Conservation (phyloP, 2,329 filamentous ascomycete species). For the Lasiodiplodia gonubiensis region DNA sequence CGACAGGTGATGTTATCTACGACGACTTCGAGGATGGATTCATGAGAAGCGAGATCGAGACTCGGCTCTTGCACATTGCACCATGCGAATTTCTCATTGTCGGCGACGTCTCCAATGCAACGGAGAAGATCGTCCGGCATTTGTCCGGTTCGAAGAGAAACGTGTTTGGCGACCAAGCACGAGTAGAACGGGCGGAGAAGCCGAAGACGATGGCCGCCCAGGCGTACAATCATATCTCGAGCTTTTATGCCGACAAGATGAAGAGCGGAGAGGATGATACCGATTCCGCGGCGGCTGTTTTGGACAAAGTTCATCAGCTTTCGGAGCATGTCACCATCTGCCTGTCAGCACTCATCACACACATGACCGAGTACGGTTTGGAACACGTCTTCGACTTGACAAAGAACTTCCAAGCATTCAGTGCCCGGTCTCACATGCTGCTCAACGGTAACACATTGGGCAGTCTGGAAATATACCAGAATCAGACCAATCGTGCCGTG, state of each 20-base stretch:
- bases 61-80: constrained; percentile 89
- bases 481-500: constrained; percentile 83
- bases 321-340: constrained; percentile 88
- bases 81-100: constrained; percentile 95
- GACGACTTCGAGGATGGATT: constrained; percentile 97
- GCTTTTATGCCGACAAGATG: constrained; percentile 89
- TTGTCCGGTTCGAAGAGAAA: constrained; percentile 87
- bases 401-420: constrained; percentile 97
- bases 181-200: constrained; percentile 79
- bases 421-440: constrained; percentile 91
- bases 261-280: constrained; percentile 56
- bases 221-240: constrained; percentile 85
- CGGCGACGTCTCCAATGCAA: constrained; percentile 85
- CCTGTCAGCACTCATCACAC: constrained; percentile 93
- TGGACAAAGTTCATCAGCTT: constrained; percentile 85
- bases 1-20: constrained; percentile 94
- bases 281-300: constrained; percentile 62
- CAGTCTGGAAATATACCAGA: constrained; percentile 93
- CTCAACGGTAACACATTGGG: constrained; percentile 93
- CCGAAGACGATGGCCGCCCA: constrained; percentile 82
- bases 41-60: constrained; percentile 96
- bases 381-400: constrained; percentile 96
- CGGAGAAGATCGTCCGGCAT: constrained; percentile 89
- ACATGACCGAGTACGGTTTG: constrained; percentile 88
- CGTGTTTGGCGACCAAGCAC: constrained; percentile 87